A percentile compares a stretch with the other conserved stretches of the same genome.
These are phyloP conservation scores for Mucor irregularis DNA, from an alignment of 371 early-diverging fungal genomes.

Conservation along the genomic window DNA sequence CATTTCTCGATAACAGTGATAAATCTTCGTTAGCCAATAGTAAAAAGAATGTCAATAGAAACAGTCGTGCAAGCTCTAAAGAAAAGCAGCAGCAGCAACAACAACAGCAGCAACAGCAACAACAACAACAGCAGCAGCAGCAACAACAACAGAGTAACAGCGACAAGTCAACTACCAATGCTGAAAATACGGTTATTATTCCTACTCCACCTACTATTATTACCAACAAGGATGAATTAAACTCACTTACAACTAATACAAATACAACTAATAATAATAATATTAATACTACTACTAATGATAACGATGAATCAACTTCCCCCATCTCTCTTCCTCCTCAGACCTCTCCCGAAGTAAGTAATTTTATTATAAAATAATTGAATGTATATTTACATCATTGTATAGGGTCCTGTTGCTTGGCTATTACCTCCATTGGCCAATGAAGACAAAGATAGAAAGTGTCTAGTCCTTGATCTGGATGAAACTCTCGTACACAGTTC, in stretches of 20 bases:
- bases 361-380: neutral
- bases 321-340: slow-evolving; percentile 20
- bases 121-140: no score
- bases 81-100: no score
- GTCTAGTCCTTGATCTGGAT: slow-evolving; percentile 68
- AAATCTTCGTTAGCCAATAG: slow-evolving; percentile 22
- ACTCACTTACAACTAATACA: neutral
- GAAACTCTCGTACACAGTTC: slow-evolving; percentile 69
- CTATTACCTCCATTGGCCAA: slow-evolving; percentile 41
- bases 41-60: slow-evolving; percentile 17
- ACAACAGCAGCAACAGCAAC: no score
- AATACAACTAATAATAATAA: neutral
- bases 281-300: slow-evolving; percentile 1
- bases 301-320: slow-evolving; percentile 2
- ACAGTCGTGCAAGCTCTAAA: slow-evolving; percentile 9
- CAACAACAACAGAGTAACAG: no score
- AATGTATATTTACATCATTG: neutral
- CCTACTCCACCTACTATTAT: slow-evolving; percentile 11
- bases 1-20: slow-evolving; percentile 36
- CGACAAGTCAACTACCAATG: neutral
- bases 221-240: slow-evolving; percentile 14
- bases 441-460: slow-evolving; percentile 47
- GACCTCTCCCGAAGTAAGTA: slow-evolving; percentile 20
- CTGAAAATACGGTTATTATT: neutral
- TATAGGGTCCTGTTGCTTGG: slow-evolving; percentile 32